Evolutionary conservation across 805 yeast species (phyloP), one percentile per base, ranked within the genome.

Genomic region (Debaryomyces hansenii): DNA sequence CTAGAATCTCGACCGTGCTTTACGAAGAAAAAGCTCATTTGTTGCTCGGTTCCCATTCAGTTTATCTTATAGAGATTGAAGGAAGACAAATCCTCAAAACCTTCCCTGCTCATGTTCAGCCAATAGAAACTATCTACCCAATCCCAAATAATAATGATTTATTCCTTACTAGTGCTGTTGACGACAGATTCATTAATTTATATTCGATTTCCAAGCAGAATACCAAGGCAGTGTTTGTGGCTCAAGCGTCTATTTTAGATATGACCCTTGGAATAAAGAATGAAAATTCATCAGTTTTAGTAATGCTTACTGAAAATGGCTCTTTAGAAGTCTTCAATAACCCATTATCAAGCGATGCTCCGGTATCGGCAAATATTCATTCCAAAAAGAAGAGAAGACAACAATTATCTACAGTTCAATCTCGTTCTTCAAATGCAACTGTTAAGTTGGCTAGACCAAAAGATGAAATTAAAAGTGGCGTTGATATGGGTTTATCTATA

Each of bases 151-250:
- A 63, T 29, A 63, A 66, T 7, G 77, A 77, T 40, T 69, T 67
- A 39, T 81, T 90, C 55, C 63, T 87, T 37, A 84, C 94, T 1
- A 78, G 85, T 42, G 95, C 97, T 1, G 71, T 72, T 31, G 84
- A 84, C 49, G 98, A 91, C 63, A 78, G 97, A 54, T 90, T 88
- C 62, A 75, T 90, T 53, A 89, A 89, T 61, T 70, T 87, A 32
- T 84, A 85, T 59, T 77, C 85, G 9, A 45, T 82, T 2, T 66
- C 72, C 28, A 65, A 69, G 40, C 59, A 66, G 24, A 59, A 80
- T 3, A 72, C 84, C 2, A 66, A 68, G 20, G 64, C 74, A 7
- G 87, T 90, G 2, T 77, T 89, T 46, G 90, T 87, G 12, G 75
- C 91, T 3, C 86, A 85, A 51, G 73, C 89, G 12, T 79, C 86